Evolutionary conservation across 768 basidiomycete species (phyloP).

Genomic region (Suillus subalutaceus): DNA sequence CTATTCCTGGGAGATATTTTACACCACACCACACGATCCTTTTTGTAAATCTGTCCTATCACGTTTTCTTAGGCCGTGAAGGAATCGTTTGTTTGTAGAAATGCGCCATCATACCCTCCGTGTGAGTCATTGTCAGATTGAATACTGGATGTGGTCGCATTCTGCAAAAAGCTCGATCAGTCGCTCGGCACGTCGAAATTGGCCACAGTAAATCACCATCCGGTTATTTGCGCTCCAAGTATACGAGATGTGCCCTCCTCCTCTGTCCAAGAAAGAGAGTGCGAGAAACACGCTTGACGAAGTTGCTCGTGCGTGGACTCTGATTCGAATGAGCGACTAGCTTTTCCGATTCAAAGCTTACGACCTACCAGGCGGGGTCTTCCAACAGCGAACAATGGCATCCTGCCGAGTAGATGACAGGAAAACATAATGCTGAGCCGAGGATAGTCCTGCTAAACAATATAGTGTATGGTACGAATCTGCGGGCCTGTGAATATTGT

Average conservation of each 20-base stretch:
- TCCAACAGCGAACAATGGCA: constrained; percentile 44
- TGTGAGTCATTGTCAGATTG: constrained; percentile 71
- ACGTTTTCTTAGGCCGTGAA: constrained; percentile 29
- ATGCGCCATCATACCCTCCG: constrained; percentile 66
- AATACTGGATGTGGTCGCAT: constrained; percentile 83
- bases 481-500: constrained; percentile 54
- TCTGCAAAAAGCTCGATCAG: constrained; percentile 44
- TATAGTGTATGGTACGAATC: constrained; percentile 96
- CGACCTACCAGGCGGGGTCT: constrained; percentile 21
- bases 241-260: constrained; percentile 59
- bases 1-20: constrained; percentile 1
- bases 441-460: constrained; percentile 87
- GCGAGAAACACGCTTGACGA: constrained; percentile 52
- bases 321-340: constrained; percentile 16
- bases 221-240: constrained; percentile 65
- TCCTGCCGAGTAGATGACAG: constrained; percentile 44
- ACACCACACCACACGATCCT: background rate
- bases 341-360: background rate
- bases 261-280: constrained; percentile 66
- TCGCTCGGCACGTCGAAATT: background rate
- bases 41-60: background rate
- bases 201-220: constrained; percentile 48
- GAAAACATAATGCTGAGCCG: constrained; percentile 79
- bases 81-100: constrained; percentile 67
- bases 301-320: constrained; percentile 27